These are phyloP conservation scores for Euptelea pleiosperma DNA, from an alignment of 164 flowering plant genomes.

Conservation along the genomic window DNA sequence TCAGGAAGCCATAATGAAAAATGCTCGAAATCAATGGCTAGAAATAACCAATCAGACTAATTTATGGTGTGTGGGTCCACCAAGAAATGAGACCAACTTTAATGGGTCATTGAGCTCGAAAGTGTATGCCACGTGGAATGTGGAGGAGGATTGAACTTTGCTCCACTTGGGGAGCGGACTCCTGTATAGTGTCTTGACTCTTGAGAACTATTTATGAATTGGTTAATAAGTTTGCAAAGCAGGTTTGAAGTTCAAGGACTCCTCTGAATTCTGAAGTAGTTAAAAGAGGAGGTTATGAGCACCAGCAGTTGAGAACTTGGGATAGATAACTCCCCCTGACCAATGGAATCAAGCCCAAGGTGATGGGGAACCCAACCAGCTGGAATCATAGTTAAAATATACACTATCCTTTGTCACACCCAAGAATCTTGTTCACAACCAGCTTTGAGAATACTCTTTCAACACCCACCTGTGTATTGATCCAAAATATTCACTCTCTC, in stretches of 20 bases:
- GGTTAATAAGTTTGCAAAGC: conserved; percentile 2
- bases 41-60: too few relatives aligned
- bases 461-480: conserved; percentile 21
- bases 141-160: too few relatives aligned
- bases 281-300: conserved; percentile 14
- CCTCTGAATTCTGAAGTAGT: conserved; percentile 2
- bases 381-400: conserved; percentile 19
- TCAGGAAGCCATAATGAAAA: too few relatives aligned
- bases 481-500: conserved; percentile 40
- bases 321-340: conserved; percentile 13
- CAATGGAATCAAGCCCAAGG: conserved; percentile 28
- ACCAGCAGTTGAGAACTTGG: conserved; percentile 16
- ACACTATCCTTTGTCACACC: conserved; percentile 21
- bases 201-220: background rate
- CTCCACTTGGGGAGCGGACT: too few relatives aligned
- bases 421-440: conserved; percentile 38
- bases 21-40: too few relatives aligned
- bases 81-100: too few relatives aligned
- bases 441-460: conserved; percentile 8
- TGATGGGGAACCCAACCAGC: conserved; percentile 21
- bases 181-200: too few relatives aligned
- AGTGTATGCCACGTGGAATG: too few relatives aligned
- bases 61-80: too few relatives aligned
- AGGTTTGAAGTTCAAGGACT: conserved; percentile 13
- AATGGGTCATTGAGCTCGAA: too few relatives aligned